phyloP scores from a whole-genome alignment of 1,284 basidiomycete genomes.

The Erythrobasidium hasegawianum region DNA sequence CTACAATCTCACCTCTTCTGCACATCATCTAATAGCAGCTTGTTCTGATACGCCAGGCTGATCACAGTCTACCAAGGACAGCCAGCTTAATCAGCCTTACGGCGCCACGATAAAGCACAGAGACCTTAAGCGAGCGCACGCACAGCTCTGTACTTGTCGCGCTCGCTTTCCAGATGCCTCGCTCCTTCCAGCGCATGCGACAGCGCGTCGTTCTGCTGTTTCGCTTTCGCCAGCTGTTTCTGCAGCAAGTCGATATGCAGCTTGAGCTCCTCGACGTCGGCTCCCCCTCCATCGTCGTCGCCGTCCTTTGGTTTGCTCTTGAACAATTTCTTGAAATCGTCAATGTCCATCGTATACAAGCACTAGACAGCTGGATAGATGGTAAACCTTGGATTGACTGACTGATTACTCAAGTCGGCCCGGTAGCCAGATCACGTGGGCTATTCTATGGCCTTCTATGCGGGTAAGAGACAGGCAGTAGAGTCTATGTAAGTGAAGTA shows the following conservation, averaged over 20 bases:
- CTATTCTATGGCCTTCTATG: no score
- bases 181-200: not conserved
- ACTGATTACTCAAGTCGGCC: no score
- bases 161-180: slow-evolving; percentile 6
- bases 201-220: not conserved
- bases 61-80: slow-evolving; percentile 25
- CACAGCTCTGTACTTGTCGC: slow-evolving; percentile 29
- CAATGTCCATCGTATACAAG: no score
- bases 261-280: not conserved
- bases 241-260: slow-evolving; percentile 2
- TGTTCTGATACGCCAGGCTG: slow-evolving; percentile 33
- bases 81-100: not conserved
- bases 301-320: no score
- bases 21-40: slow-evolving; percentile 22
- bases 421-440: no score
- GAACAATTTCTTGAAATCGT: no score
- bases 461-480: no score
- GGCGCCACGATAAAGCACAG: not conserved
- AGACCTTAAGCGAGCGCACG: not conserved
- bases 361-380: no score
- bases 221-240: slow-evolving; percentile 12
- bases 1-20: not conserved
- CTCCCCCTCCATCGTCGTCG: no score
- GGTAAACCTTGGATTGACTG: no score
- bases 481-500: no score